Evolutionary conservation across 768 basidiomycete genomes (phyloP), one percentile per base, ranked within the genome.

Genomic region (Hygrocybe coccinea): DNA sequence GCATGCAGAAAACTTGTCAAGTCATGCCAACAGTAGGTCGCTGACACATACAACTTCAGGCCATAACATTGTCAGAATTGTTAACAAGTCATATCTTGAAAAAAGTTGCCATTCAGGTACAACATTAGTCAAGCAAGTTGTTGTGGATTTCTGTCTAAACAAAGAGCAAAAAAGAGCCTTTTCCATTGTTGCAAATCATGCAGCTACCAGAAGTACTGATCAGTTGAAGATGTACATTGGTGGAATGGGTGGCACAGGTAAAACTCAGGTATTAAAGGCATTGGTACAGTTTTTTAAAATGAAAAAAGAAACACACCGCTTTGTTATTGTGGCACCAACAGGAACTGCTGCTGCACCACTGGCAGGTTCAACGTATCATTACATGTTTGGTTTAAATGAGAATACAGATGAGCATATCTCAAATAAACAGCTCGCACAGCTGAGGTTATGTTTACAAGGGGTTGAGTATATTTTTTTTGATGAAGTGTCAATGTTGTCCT

Each of bases 401-500:
- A 11, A 58, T 14, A 38, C 19, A 1, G 55, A 49, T 11, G 48
- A 39, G 5, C 4, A 53, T 25, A 15, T 46, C 14, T 33, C 39
- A 14, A 43, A 52, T 24, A 19, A 29, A 37, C 44, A 54, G 25
- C 19, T 58, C 10, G 44, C 54, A 24, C 50, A 59, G 35, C 35
- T 63, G 0, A 58, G 15, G 56, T 48, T 19, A 43, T 33, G 58
- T 29, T 29, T 29, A 29, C 29, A 29, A 29, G 29, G 29, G 17
- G 55, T 64, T 3, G 15, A 56, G 17, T 71, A 3, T 71, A 73
- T 62, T 51, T 77, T 0, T 74, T 76, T 29, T 29, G 29, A 29
- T 29, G 29, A 29, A 52, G 64, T 76, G 0, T 76, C 74, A 0
- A 78, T 78, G 77, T 37, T 76, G 0, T 65, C 66, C 1, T 71